phyloP scores from a whole-genome alignment of 805 yeast species.

The Yarrowia sp. region DNA sequence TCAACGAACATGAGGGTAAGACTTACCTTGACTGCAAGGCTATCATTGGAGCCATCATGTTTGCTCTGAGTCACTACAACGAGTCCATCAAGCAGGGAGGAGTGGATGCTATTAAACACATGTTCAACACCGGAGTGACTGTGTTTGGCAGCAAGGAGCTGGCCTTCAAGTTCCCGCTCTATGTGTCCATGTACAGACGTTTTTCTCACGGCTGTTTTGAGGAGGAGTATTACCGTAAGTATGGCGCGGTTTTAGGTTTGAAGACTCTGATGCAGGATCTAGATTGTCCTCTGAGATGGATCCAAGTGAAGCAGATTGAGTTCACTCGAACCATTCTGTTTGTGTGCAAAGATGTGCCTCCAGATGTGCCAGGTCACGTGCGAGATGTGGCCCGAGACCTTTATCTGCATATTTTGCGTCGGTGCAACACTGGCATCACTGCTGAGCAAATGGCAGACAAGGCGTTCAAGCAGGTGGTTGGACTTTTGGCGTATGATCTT shows the following conservation, averaged over 20 bases:
- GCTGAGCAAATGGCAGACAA: constrained; percentile 64
- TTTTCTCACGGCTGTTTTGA: constrained; percentile 91
- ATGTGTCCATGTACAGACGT: constrained; percentile 71
- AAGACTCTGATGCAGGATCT: constrained; percentile 66
- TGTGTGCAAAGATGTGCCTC: constrained; percentile 83
- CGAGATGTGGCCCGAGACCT: constrained; percentile 66
- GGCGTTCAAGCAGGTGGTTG: constrained; percentile 74
- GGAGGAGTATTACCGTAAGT: constrained; percentile 77
- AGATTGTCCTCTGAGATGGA: constrained; percentile 66
- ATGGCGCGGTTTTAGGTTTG: constrained; percentile 87
- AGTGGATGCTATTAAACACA: constrained; percentile 55
- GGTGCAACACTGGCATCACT: constrained; percentile 61
- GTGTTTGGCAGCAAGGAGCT: constrained; percentile 66
- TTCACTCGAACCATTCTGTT: constrained; percentile 81
- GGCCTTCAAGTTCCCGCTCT: constrained; percentile 67
- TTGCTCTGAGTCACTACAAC: constrained; percentile 75
- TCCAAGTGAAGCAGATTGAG: constrained; percentile 75
- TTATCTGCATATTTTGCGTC: constrained; percentile 57
- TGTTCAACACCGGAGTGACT: constrained; percentile 57
- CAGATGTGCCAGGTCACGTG: constrained; percentile 80
- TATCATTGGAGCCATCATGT: constrained; percentile 68
- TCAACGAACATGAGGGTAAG: constrained; percentile 75
- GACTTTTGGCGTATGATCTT: constrained; percentile 88
- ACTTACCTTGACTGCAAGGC: constrained; percentile 65
- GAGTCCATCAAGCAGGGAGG: constrained; percentile 70